phyloP scores from a whole-genome alignment of 176 grass and related monocot species.

The Elaeis guineensis region DNA sequence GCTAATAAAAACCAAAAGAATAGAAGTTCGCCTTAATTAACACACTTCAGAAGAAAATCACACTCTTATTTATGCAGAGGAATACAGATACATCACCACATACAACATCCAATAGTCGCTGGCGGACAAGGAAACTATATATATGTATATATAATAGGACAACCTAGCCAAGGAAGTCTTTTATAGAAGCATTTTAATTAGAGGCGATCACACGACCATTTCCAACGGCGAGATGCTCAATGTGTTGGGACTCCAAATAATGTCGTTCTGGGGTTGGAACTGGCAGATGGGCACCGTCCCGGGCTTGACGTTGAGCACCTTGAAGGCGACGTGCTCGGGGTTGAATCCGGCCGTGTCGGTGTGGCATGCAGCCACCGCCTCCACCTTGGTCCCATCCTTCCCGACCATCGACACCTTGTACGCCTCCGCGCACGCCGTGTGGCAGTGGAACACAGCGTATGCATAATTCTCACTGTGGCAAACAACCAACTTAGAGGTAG shows the following conservation, averaged over 20 bases:
- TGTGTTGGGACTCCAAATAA: slow-evolving; percentile 29
- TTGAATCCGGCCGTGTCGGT: slow-evolving; percentile 66
- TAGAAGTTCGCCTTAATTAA: no score
- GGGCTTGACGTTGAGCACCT: slow-evolving; percentile 67
- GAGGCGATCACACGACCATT: no score
- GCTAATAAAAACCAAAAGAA: no score
- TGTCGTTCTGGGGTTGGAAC: slow-evolving; percentile 68
- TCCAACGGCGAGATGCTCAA: no score
- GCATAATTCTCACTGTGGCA: slow-evolving; percentile 75
- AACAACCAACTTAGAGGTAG: slow-evolving; percentile 29
- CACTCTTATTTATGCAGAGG: no score
- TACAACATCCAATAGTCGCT: no score
- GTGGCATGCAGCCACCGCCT: slow-evolving; percentile 72
- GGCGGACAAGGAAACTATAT: no score
- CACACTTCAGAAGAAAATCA: no score
- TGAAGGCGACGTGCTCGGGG: slow-evolving; percentile 80
- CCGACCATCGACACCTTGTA: slow-evolving; percentile 72
- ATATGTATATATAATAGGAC: no score
- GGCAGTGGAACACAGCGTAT: slow-evolving; percentile 83
- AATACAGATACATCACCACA: no score
- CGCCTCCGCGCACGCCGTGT: slow-evolving; percentile 44
- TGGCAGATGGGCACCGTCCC: slow-evolving; percentile 75
- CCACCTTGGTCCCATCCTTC: slow-evolving; percentile 41
- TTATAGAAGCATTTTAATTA: no score
- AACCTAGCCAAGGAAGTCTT: no score